Conservation (phyloP, 1,284 basidiomycete species). For the Irpex sp. region DNA sequence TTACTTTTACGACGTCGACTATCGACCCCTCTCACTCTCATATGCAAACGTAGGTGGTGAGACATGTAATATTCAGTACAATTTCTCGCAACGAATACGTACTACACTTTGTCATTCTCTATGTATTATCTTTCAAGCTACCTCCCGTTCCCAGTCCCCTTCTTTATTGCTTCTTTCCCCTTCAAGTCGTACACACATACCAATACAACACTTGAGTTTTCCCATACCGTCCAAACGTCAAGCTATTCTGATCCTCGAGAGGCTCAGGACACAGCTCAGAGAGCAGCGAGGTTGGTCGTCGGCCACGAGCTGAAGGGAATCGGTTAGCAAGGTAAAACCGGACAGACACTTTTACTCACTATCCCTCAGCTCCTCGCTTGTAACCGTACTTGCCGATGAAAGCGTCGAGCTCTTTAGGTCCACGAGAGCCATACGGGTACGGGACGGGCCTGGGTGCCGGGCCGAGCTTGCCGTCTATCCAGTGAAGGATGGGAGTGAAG, state of each 20-base stretch:
- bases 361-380: conserved; percentile 60
- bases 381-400: conserved; percentile 79
- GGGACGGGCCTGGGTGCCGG: conserved; percentile 61
- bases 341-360: conserved; percentile 49
- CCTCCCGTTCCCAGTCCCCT: neutral
- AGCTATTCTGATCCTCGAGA: no score
- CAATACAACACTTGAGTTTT: neutral
- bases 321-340: neutral
- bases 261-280: conserved; percentile 25
- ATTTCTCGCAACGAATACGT: neutral
- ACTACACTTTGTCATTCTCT: neutral
- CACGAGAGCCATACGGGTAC: conserved; percentile 91
- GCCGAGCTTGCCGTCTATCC: conserved; percentile 78
- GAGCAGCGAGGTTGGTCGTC: conserved; percentile 39
- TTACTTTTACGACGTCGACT: no score
- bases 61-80: neutral
- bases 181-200: neutral
- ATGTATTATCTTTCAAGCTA: neutral
- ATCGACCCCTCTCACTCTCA: no score
- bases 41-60: neutral
- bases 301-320: conserved; percentile 40
- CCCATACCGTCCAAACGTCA: no score
- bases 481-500: conserved; percentile 91
- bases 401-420: conserved; percentile 76
- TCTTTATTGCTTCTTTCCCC: neutral